A percentile compares a stretch with the other conserved stretches of the same genome.
Evolutionary conservation across 1,284 basidiomycete genomes (phyloP).

Genomic region (Irpex sp.): DNA sequence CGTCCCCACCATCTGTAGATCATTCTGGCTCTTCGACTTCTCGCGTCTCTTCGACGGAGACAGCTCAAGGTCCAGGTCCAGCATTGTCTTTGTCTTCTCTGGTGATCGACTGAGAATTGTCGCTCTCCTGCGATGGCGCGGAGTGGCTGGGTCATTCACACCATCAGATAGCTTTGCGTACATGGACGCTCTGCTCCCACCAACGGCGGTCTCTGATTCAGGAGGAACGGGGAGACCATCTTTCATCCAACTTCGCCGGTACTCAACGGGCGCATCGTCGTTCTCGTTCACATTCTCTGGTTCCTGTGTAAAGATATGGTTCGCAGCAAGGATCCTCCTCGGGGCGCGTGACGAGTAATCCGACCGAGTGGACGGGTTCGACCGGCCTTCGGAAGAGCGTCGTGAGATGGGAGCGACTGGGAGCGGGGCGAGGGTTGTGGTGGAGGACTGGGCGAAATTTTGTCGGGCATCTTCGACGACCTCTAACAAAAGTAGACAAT

Average conservation of each 20-base stretch:
- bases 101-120: conserved; percentile 65
- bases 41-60: conserved; percentile 63
- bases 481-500: conserved; percentile 36
- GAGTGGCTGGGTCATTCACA: conserved; percentile 8
- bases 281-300: background rate
- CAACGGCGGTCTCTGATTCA: conserved; percentile 21
- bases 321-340: conserved; percentile 60
- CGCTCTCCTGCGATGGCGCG: conserved; percentile 41
- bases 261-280: background rate
- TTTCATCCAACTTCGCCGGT: background rate
- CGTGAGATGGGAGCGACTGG: conserved; percentile 57
- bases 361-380: conserved; percentile 28
- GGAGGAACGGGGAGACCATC: conserved; percentile 25
- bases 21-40: conserved; percentile 62
- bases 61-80: conserved; percentile 32
- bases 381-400: conserved; percentile 30
- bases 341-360: conserved; percentile 50
- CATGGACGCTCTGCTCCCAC: background rate
- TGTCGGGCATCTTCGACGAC: conserved; percentile 74
- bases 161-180: conserved; percentile 1
- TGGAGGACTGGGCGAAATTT: conserved; percentile 53
- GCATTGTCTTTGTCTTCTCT: conserved; percentile 26
- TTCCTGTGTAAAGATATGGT: conserved; percentile 60
- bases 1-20: conserved; percentile 30
- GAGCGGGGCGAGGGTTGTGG: conserved; percentile 50